phyloP scores from a whole-genome alignment of 2,329 filamentous ascomycete genomes.

The Stachybotrys chlorohalonatus region DNA sequence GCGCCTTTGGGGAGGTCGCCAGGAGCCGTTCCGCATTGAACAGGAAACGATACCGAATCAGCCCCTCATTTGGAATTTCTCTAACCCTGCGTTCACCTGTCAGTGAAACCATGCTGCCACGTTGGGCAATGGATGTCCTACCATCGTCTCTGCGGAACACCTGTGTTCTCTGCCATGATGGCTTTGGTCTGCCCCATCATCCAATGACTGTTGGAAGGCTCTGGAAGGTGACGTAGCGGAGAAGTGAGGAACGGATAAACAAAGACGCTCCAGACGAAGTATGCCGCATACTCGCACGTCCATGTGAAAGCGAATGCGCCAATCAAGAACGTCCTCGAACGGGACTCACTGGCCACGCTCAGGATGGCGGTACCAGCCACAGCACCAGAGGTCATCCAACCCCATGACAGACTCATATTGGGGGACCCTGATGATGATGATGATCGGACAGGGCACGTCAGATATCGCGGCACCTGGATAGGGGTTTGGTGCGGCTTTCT shows the following conservation, averaged over 20 bases:
- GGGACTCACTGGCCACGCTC: slow-evolving; percentile 4
- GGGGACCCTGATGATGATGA: too few species aligned
- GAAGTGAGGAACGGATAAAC: slow-evolving; percentile 42
- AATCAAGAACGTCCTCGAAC: slow-evolving; percentile 22
- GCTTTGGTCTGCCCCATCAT: slow-evolving; percentile 37
- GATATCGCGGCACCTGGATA: too few species aligned
- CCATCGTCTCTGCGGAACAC: slow-evolving; percentile 39
- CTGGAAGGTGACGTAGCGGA: slow-evolving; percentile 38
- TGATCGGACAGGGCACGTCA: too few species aligned
- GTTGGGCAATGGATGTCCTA: slow-evolving; percentile 14
- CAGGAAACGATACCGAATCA: slow-evolving; percentile 57
- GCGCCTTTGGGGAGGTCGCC: slow-evolving; percentile 50
- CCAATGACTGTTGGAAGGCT: slow-evolving; percentile 32
- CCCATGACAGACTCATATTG: not conserved
- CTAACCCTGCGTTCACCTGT: slow-evolving; percentile 36
- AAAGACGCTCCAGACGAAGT: slow-evolving; percentile 31
- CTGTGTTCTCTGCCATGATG: slow-evolving; percentile 30
- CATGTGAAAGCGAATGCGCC: slow-evolving; percentile 25
- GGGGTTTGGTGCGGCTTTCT: too few species aligned
- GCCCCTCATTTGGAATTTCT: slow-evolving; percentile 54
- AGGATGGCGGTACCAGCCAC: slow-evolving; percentile 8
- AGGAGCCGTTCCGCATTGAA: slow-evolving; percentile 57
- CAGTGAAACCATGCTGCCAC: not conserved
- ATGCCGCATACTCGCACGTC: slow-evolving; percentile 23
- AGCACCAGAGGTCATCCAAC: slow-evolving; percentile 3